A percentile compares a stretch with the other conserved stretches of the same genome.
Conservation (phyloP, 2,329 filamentous ascomycete species). For the Aureobasidium sp. region DNA sequence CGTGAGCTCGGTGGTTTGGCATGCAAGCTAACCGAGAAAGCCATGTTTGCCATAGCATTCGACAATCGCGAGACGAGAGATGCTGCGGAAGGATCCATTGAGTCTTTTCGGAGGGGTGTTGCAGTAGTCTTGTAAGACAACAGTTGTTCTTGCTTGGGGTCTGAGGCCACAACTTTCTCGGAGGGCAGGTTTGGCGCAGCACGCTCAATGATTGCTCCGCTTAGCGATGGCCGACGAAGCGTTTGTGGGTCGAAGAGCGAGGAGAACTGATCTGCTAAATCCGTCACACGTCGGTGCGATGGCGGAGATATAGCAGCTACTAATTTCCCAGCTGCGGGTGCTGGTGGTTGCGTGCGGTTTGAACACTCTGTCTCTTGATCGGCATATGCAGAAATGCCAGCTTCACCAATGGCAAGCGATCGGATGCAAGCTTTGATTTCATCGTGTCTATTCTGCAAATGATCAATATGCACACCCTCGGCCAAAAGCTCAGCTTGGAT, state of each 20-base stretch:
- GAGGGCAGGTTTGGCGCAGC: neutral
- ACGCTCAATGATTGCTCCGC: neutral
- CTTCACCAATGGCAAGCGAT: neutral
- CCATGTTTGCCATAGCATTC: neutral
- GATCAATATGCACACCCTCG: neutral
- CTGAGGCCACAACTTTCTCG: neutral
- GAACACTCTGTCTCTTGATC: neutral
- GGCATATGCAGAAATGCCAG: no score
- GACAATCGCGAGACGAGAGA: neutral
- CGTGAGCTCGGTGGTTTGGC: neutral
- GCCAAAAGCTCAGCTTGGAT: conserved; percentile 5
- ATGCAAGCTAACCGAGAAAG: neutral
- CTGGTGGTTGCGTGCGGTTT: no score
- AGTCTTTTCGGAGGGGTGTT: neutral
- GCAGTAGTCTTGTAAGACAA: neutral
- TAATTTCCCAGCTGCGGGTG: no score
- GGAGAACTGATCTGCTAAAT: neutral
- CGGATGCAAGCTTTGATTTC: conserved; percentile 7
- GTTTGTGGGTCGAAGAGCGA: neutral
- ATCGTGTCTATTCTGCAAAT: neutral
- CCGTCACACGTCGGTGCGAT: neutral
- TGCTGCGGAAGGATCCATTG: neutral
- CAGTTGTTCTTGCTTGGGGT: no score
- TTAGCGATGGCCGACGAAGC: neutral
- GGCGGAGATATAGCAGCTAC: neutral